Evolutionary conservation across 2,329 filamentous ascomycete species (phyloP).

Genomic region (Triangularia verruculosa): DNA sequence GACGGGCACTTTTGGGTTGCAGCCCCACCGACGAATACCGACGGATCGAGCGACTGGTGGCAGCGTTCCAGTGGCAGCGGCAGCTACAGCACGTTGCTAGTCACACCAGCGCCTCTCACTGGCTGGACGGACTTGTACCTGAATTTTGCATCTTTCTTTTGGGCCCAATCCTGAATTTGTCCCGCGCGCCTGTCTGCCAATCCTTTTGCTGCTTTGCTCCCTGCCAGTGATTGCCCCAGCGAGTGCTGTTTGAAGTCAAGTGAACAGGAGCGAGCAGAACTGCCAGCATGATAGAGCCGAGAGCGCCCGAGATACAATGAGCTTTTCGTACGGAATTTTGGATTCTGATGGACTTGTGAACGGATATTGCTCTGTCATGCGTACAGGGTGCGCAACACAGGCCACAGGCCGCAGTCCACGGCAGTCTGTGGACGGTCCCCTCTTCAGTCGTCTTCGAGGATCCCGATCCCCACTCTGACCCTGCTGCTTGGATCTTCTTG

Average conservation of each 20-base stretch:
- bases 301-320: too few relatives aligned
- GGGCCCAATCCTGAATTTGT: not conserved
- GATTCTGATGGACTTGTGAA: not conserved
- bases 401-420: not conserved
- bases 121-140: not conserved
- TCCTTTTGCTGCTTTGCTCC: not conserved
- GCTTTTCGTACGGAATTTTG: too few relatives aligned
- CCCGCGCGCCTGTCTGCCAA: not conserved
- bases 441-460: not conserved
- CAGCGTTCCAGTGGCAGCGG: not conserved
- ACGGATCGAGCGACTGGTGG: not conserved
- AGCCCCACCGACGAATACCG: constrained; percentile 6
- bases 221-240: not conserved
- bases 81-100: not conserved
- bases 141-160: not conserved
- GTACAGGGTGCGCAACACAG: not conserved
- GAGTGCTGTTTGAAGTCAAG: not conserved
- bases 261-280: not conserved
- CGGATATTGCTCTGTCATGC: not conserved
- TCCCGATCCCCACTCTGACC: not conserved
- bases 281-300: not conserved
- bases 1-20: constrained; percentile 5
- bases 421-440: not conserved
- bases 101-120: constrained; percentile 8
- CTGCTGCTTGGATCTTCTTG: constrained; percentile 12